Conservation (phyloP, 768 basidiomycete genomes). For the Mycena filopes region DNA sequence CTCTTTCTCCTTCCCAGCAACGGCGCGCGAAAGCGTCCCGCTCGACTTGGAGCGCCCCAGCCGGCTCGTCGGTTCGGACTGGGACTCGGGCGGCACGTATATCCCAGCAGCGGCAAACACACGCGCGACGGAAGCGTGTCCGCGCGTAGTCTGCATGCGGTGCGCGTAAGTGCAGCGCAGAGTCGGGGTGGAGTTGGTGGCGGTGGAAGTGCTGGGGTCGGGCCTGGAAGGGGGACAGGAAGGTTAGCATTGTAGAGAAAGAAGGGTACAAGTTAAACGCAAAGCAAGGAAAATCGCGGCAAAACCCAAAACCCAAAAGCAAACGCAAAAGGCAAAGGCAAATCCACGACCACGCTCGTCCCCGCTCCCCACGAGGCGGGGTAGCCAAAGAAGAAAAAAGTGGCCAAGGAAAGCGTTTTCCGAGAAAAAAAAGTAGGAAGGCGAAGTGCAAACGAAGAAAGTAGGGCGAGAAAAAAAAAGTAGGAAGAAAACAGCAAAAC, state of each 20-base stretch:
- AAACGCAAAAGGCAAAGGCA: too few species aligned
- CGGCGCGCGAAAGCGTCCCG: background rate
- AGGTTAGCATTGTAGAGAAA: background rate
- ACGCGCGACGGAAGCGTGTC: conserved; percentile 77
- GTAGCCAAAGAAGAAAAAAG: too few species aligned
- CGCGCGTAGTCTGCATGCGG: conserved; percentile 82
- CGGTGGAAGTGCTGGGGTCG: background rate
- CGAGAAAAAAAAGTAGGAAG: background rate
- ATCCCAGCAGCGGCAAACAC: conserved; percentile 64
- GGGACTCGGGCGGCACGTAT: too few species aligned
- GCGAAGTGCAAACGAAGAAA: background rate
- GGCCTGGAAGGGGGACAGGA: background rate
- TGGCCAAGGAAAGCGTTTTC: too few species aligned
- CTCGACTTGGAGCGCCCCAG: too few species aligned
- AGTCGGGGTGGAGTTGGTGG: background rate
- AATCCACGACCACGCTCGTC: too few species aligned
- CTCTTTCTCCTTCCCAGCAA: too few species aligned
- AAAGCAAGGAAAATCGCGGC: too few species aligned
- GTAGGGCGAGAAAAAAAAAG: background rate
- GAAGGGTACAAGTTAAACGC: background rate
- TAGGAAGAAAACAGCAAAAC: background rate
- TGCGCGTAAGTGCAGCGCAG: conserved; percentile 80
- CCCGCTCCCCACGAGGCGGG: too few species aligned
- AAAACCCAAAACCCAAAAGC: too few species aligned
- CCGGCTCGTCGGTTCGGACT: too few species aligned